Conservation (phyloP, 2,329 filamentous ascomycete genomes). For the Neocucurbitaria cava region DNA sequence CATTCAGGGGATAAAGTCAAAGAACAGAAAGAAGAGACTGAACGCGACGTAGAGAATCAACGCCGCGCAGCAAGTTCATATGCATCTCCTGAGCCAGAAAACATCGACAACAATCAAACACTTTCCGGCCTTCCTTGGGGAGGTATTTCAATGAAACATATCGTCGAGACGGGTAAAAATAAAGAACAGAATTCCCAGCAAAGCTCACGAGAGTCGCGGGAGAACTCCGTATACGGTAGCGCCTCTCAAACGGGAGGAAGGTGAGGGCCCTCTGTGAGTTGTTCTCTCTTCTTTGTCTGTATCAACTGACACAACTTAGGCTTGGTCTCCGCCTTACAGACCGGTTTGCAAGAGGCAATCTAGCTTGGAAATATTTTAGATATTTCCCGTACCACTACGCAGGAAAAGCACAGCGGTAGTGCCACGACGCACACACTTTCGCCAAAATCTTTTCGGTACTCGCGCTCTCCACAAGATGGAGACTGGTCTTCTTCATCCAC, state of each 20-base stretch:
- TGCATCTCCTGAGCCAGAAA: constrained; percentile 63
- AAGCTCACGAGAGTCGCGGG: constrained; percentile 50
- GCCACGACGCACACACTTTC: not conserved
- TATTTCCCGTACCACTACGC: constrained; percentile 31
- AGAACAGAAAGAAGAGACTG: constrained; percentile 70
- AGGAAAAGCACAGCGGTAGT: constrained; percentile 1
- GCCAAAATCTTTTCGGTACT: not conserved
- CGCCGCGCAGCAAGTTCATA: constrained; percentile 70
- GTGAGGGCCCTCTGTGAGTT: constrained; percentile 46
- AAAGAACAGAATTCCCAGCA: constrained; percentile 54
- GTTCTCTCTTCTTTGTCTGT: constrained; percentile 18
- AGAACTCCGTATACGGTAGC: constrained; percentile 49
- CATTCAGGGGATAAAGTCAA: constrained; percentile 71
- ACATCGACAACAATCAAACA: constrained; percentile 61
- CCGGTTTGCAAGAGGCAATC: constrained; percentile 48
- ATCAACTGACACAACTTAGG: constrained; percentile 37
- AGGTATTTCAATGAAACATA: constrained; percentile 66
- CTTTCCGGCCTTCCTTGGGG: constrained; percentile 76
- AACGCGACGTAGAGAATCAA: constrained; percentile 69
- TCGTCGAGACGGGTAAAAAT: constrained; percentile 54
- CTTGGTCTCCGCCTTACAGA: constrained; percentile 50
- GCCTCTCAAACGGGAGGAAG: constrained; percentile 48
- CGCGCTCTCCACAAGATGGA: not conserved
- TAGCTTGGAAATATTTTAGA: constrained; percentile 34
- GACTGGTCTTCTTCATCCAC: not conserved